Conservation (phyloP, 305 asterid species). For the Fraxinus velutina region DNA sequence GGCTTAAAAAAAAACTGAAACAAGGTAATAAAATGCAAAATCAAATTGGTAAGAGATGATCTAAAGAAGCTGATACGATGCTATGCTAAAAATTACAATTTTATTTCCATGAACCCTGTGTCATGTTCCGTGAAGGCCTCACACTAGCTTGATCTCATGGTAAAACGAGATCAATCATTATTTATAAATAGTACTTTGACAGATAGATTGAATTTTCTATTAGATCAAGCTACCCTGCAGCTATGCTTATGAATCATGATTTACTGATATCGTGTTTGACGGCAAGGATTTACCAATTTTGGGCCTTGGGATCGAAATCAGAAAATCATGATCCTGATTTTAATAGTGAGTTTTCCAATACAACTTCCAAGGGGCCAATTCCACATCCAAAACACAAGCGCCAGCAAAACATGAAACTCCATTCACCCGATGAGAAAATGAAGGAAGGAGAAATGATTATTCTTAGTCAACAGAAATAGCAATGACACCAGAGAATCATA, state of each 20-base stretch:
- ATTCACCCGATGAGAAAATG: neutral
- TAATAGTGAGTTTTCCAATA: neutral
- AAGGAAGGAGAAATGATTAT: neutral
- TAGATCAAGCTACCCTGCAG: neutral
- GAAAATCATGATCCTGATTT: neutral
- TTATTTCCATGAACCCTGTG: neutral
- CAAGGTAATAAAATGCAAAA: neutral
- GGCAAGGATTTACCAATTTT: neutral
- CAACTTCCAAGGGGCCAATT: conserved; percentile 1
- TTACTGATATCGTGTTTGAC: neutral
- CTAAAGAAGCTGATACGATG: neutral
- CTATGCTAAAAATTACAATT: neutral
- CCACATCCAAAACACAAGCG: neutral
- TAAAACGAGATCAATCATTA: neutral
- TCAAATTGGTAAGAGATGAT: neutral
- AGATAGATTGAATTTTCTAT: neutral
- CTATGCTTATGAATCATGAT: neutral
- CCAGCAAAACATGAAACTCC: neutral
- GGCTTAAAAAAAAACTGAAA: neutral
- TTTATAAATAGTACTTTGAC: neutral
- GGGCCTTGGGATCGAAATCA: neutral
- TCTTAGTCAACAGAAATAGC: neutral
- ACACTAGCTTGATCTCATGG: conserved; percentile 2
- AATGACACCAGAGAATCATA: neutral
- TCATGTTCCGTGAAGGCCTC: neutral